Evolutionary conservation across 331 rosid species (phyloP).

Genomic region (Prunus yedoensis): DNA sequence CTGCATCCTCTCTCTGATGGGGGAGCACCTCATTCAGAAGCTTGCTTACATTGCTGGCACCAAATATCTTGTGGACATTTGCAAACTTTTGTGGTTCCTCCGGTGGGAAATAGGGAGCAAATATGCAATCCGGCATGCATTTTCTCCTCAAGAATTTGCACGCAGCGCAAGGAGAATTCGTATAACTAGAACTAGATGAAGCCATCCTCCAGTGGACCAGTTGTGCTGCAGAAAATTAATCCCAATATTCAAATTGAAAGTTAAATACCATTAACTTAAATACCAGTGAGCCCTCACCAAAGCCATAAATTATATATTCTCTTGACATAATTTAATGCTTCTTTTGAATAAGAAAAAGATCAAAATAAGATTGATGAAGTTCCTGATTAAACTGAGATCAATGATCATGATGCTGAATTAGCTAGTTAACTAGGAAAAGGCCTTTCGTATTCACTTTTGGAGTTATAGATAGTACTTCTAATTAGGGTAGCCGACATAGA

Average conservation of each 20-base stretch:
- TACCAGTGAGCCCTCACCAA: no score
- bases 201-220: slow-evolving; percentile 36
- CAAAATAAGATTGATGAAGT: not conserved
- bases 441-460: not conserved
- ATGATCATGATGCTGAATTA: not conserved
- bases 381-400: not conserved
- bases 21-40: slow-evolving; percentile 76
- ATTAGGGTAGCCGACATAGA: not conserved
- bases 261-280: no score
- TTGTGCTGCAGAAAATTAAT: not conserved
- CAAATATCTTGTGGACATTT: slow-evolving; percentile 87
- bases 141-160: slow-evolving; percentile 85
- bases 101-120: slow-evolving; percentile 84
- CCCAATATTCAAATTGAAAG: no score
- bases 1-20: slow-evolving; percentile 88
- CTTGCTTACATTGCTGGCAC: slow-evolving; percentile 90
- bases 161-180: slow-evolving; percentile 89
- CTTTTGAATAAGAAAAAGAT: not conserved
- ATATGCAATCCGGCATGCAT: slow-evolving; percentile 74
- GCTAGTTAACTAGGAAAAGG: not conserved
- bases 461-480: not conserved
- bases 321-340: not conserved
- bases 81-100: slow-evolving; percentile 85
- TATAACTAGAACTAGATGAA: slow-evolving; percentile 60
- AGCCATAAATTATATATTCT: not conserved